Conservation (phyloP, 2,329 filamentous ascomycete species). For the Cylindrodendrum hubeiense region DNA sequence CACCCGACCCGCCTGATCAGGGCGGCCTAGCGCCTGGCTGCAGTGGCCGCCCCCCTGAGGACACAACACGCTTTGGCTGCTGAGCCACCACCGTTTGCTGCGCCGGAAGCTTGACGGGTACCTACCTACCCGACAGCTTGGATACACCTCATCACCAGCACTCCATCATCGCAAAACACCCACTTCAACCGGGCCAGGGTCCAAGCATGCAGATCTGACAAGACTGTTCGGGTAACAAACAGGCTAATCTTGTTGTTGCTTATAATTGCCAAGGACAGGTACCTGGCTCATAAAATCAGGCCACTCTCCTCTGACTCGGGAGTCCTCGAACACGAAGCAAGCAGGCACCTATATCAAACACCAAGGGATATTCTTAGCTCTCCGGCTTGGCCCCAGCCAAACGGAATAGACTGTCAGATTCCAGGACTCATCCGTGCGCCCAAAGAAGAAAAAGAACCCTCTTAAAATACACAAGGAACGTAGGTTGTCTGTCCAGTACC, state of each 20-base stretch:
- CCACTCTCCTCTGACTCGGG: neutral
- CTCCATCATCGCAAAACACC: neutral
- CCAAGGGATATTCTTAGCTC: neutral
- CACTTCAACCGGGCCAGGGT: neutral
- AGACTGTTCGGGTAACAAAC: neutral
- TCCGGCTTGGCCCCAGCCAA: neutral
- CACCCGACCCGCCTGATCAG: neutral
- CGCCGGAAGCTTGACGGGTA: conserved; percentile 12
- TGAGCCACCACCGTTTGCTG: conserved; percentile 2
- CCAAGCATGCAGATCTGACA: too few relatives aligned
- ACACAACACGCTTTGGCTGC: neutral
- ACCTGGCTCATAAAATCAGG: neutral
- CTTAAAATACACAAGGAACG: neutral
- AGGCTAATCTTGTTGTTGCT: neutral
- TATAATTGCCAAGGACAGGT: neutral
- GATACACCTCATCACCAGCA: neutral
- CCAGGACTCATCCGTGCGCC: neutral
- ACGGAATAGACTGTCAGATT: neutral
- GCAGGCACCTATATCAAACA: neutral
- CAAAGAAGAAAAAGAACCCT: neutral
- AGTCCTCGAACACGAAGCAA: neutral
- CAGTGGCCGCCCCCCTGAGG: neutral
- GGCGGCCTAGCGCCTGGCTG: neutral
- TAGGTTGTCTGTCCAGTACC: neutral
- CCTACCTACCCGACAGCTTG: conserved; percentile 13